Base-by-base conservation (phyloP, 192 early-diverging fungal genomes). In the Gigaspora rosea region DNA sequence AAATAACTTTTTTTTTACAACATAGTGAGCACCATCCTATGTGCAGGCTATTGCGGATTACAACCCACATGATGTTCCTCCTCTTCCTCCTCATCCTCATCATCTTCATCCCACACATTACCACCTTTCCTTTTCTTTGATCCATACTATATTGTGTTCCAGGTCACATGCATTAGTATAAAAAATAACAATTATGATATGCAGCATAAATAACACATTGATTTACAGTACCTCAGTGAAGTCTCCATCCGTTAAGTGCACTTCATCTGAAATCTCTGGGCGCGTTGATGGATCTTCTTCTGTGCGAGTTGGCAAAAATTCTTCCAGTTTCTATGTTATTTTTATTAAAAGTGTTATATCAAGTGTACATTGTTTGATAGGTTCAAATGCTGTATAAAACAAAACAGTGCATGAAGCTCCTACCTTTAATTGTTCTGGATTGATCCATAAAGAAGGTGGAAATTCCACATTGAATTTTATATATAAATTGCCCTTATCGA, bases 381-480 rank as follows among this genome's bases (percentile, higher is more conserved):
- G 18, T 54, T 54, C 9, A 9, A 7, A 41, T 7, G 2, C 9
- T 2, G 52, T 54, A 16, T 4, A 54, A 54, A 54, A 18, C 18
- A 41, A 41, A 41, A 41, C 3, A 2, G 41, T 41, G 41, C 0
- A 41, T 41, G 41, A 41, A 12, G 3, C n/a, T 4, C 65, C 13
- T 59, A 80, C 73, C 59, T 80, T 79, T 18, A 87, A 9, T 63
- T 80, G 78, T 2, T 71, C 76, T 4, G 82, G 58, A n/a, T 78
- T 62, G 50, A 78, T 66, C 82, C 87, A 88, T 54, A 79, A 80
- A 41, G 84, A 80, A 35, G 79, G 56, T 32, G 97, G 97, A 86
- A 99, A 98, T 80, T 88, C 89, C 58, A 99, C 89, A 64, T 92
- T 90, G 65, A 99, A 91, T 51, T 90, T 90, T 74, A 98, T 81